A percentile compares a stretch with the other conserved stretches of the same genome.
phyloP scores from a whole-genome alignment of 805 yeast genomes.

The Kodamaea neixiangensis region DNA sequence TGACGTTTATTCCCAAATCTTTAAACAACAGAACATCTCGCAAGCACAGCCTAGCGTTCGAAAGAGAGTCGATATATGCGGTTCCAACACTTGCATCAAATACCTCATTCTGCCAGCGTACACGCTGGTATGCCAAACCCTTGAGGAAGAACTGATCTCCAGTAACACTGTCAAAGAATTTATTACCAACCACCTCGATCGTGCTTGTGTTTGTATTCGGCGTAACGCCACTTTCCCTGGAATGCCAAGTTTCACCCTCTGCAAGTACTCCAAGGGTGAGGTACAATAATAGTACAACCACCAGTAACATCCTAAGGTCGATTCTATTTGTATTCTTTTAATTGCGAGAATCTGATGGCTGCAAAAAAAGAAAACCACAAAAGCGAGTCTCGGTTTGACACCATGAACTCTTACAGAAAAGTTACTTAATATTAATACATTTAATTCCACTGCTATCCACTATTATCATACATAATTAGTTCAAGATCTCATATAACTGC shows the following conservation, averaged over 20 bases:
- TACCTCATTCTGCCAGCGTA: slow-evolving; percentile 46
- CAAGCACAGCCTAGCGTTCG: slow-evolving; percentile 65
- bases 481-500: slow-evolving; percentile 25
- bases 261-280: neutral
- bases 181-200: slow-evolving; percentile 68
- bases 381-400: no score
- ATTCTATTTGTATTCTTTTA: neutral
- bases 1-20: slow-evolving; percentile 69
- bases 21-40: slow-evolving; percentile 81
- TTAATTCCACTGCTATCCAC: neutral
- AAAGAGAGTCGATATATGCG: slow-evolving; percentile 71
- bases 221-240: neutral
- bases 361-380: neutral
- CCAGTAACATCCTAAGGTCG: neutral
- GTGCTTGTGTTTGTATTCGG: slow-evolving; percentile 25
- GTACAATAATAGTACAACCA: neutral
- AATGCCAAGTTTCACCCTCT: neutral
- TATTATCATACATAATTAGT: neutral
- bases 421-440: slow-evolving; percentile 2
- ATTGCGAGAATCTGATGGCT: neutral
- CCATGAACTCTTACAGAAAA: no score
- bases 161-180: slow-evolving; percentile 70
- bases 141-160: slow-evolving; percentile 84
- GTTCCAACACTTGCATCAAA: slow-evolving; percentile 20
- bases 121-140: slow-evolving; percentile 87